Evolutionary conservation across 495 filamentous ascomycete genomes (phyloP).

Genomic region (Trichoderma parareesei): DNA sequence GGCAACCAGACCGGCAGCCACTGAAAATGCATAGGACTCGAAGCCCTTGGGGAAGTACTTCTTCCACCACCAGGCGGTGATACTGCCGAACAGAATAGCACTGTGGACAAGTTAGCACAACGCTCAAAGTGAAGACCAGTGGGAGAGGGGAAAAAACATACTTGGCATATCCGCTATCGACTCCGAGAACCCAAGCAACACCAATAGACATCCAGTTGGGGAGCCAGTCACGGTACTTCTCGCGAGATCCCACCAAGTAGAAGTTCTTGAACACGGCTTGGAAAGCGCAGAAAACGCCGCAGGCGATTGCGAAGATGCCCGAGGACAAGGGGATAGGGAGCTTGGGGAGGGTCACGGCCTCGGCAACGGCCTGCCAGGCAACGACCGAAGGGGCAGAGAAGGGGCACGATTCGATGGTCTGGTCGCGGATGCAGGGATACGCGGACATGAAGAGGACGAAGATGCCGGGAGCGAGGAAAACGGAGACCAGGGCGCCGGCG

Average conservation of each 20-base stretch:
- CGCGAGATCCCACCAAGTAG: conserved; percentile 37
- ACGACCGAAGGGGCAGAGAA: conserved; percentile 53
- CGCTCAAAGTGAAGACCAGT: neutral
- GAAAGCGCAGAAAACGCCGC: conserved; percentile 40
- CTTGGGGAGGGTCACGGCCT: conserved; percentile 52
- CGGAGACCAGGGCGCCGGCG: conserved; percentile 45
- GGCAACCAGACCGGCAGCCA: conserved; percentile 60
- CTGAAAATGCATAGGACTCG: conserved; percentile 55
- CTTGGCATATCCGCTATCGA: conserved; percentile 10
- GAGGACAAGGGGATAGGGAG: conserved; percentile 49
- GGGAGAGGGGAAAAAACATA: neutral
- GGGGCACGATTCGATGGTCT: conserved; percentile 23
- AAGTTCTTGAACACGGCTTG: conserved; percentile 51
- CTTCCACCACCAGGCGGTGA: conserved; percentile 48
- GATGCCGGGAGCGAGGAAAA: conserved; percentile 50
- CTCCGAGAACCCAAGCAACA: conserved; percentile 51
- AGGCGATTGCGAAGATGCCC: conserved; percentile 49
- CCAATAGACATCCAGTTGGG: conserved; percentile 63
- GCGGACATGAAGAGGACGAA: conserved; percentile 51
- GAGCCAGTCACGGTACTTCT: conserved; percentile 48
- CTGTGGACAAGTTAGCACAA: conserved; percentile 16
- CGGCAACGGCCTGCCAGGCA: conserved; percentile 57
- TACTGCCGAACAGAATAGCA: conserved; percentile 52
- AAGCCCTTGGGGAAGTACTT: conserved; percentile 48
- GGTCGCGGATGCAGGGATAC: conserved; percentile 41